Evolutionary conservation across 163 green algal species (phyloP), one percentile per base, ranked within the genome.

Genomic region (Prototheca cutis): DNA sequence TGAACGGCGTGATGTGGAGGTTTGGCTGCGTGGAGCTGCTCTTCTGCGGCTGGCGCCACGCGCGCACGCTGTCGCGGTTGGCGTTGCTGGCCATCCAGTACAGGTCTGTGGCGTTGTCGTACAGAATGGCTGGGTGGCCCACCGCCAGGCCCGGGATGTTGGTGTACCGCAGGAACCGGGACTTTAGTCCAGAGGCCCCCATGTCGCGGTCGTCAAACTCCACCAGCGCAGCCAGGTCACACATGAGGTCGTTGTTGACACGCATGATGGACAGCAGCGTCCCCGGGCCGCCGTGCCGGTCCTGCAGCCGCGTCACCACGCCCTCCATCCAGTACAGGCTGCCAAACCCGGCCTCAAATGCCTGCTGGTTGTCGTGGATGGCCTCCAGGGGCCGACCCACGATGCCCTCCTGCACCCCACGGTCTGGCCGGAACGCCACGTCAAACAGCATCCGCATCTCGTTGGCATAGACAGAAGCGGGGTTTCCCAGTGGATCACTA

Each of bases 241-340:
- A 75, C 58, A 68, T 47, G 30, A 71, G 36, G 55, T 75, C 58
- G 55, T 75, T 75, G 57, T 75, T 75, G 6, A 75, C 68, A 2
- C 68, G 59, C 68, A 75, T 67, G 42, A 71, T 60, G 51, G n/a
- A 39, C 48, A 72, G 62, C 48, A 72, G 62, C 40, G 53, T 62
- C 23, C 54, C 58, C 40, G 52, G 62, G 56, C 55, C 66, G 29
- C 60, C 61, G 13, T 63, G 66, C 25, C 59, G 36, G 36, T 72
- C 68, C 31, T 40, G 52, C 59, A 71, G 48, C 17, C 68, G 62
- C 36, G 63, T 71, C 5, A 63, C 42, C 19, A 75, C 68, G 8
- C 68, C 68, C 57, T 75, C 68, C 62, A 75, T 72, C 68, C 62
- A 72, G 56, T 75, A 75, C 36, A 75, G 39, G 57, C 42, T 65